Evolutionary conservation across 805 yeast species (phyloP).

Genomic region (Schwanniomyces polymorphus): DNA sequence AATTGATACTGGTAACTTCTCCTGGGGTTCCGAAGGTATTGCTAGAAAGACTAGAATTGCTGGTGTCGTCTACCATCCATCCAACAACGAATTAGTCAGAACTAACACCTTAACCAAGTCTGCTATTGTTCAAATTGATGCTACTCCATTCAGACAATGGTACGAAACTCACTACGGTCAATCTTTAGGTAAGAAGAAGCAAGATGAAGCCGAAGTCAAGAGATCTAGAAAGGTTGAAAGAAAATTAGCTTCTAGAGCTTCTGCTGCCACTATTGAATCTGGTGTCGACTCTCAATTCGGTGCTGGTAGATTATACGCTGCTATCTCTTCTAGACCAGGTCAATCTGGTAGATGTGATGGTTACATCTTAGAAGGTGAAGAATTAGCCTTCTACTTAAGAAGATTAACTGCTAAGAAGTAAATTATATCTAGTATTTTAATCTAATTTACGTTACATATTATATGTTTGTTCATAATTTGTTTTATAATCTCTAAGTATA

Average conservation of each 20-base stretch:
- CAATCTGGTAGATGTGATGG: constrained; percentile 99
- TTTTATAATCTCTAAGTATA: constrained; percentile 7
- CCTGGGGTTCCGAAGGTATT: constrained; percentile 99
- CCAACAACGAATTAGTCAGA: constrained; percentile 99
- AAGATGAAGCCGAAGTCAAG: constrained; percentile 60
- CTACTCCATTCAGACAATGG: constrained; percentile 99
- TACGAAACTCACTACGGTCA: constrained; percentile 98
- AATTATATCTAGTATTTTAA: constrained; percentile 17
- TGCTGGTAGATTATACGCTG: constrained; percentile 99
- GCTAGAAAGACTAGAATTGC: constrained; percentile 99
- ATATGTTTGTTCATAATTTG: constrained; percentile 3
- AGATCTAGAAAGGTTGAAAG: constrained; percentile 80
- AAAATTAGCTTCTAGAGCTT: constrained; percentile 92
- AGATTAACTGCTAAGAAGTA: constrained; percentile 99
- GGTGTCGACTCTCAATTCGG: constrained; percentile 95
- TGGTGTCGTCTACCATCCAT: constrained; percentile 98
- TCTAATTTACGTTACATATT: constrained; percentile 3
- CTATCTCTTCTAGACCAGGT: constrained; percentile 99
- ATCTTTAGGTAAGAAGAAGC: constrained; percentile 73
- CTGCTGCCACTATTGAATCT: constrained; percentile 78
- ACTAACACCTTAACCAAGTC: constrained; percentile 99
- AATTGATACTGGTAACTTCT: constrained; percentile 98
- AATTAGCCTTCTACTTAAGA: constrained; percentile 99
- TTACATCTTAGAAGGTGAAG: constrained; percentile 99
- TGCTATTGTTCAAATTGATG: constrained; percentile 99